Base-by-base conservation (phyloP, 2,329 filamentous ascomycete species). In the Fusarium virguliforme region DNA sequence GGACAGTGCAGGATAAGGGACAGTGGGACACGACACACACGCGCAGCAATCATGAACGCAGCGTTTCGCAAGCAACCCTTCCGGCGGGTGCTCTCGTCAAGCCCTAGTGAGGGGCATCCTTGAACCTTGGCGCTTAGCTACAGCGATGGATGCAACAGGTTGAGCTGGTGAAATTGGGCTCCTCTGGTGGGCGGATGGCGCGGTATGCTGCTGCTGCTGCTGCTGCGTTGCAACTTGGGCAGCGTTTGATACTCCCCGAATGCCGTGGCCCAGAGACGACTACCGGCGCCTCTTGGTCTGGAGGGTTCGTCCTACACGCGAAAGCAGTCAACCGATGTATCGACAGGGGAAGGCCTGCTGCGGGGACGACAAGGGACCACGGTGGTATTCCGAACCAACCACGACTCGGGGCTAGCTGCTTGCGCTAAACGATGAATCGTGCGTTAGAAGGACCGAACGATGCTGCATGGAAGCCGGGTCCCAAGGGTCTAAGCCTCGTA, bases 401-500 rank as follows among this genome's bases (percentile, higher is more conserved):
- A 60, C 54, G 57, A 54, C 60, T 54, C 61, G 66, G 64, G 62
- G 62, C 65, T 63, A 73, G 64, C 62, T 66, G 61, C 65, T 67
- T 65, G 53, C 68, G 64, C 74, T 74, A 75, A 68, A 66, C 62
- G 62, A 60, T 72, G 64, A 74, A 76, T 75, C 74, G 74, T 74
- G 74, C 72, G 72, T 75, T 75, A 75, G 74, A 75, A 75, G 74
- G 74, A 75, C 74, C 74, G 74, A 75, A 68, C 74, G 74, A 75
- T 70, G 72, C 64, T 76, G 70, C 66, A 75, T 75, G 51, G 74
- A 75, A 75, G 74, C 65, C 66, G 59, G 68, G 62, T 64, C 50
- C 53, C 63, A 60, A 68, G 65, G 64, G 74, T 75, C 74, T 75
- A 76, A 76, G 74, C 74, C 74, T 76, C 74, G 57, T 57, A 66